Base-by-base conservation (phyloP, 805 yeast species). In the Torulaspora gathmanii region DNA sequence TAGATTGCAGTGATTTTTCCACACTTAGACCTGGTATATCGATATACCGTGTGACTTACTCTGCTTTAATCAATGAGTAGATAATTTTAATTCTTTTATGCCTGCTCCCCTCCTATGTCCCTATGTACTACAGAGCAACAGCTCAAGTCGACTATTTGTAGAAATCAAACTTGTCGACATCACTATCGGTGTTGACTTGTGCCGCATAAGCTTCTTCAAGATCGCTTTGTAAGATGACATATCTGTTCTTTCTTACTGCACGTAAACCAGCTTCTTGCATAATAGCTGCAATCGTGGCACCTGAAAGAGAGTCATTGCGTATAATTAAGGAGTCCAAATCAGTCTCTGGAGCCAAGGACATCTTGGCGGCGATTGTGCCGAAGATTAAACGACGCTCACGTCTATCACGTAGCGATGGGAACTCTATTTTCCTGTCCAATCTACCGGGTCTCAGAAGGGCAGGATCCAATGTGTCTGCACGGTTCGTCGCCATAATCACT, bases 261-360 rank as follows among this genome's bases (percentile, higher is more conserved):
- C 99, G 81, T 56, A 93, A 77, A 55, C 99, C 99, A 23, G 99
- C 99, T 71, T 95, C 99, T 77, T 93, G 99, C 99, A 93, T 93
- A 56, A 93, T 91, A 13, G 99, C 99, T 12, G 99, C 98, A 63
- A 93, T 93, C 46, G 91, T 79, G 10, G 95, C 99, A 63, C 99
- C 99, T 29, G 96, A 87, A 47, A 95, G 73, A 33, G 99, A 96
- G 65, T 93, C 99, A 64, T 93, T 93, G 68, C 99, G 84, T 58
- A 89, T 80, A 56, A 93, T 91, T 57, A 93, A 77, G 17, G 96
- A 84, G 70, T 95, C 99, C 58, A 93, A 77, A 66, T 93, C 99
- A 42, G 81, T 95, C 70, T 93, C 99, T 20, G 99, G 99, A 3
- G 99, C 95, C 55, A 93, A 75, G 6, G 97, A 85, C 99, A 93